Evolutionary conservation across 352 stramenopile genomes (phyloP).

Genomic region (Pythium sp.): DNA sequence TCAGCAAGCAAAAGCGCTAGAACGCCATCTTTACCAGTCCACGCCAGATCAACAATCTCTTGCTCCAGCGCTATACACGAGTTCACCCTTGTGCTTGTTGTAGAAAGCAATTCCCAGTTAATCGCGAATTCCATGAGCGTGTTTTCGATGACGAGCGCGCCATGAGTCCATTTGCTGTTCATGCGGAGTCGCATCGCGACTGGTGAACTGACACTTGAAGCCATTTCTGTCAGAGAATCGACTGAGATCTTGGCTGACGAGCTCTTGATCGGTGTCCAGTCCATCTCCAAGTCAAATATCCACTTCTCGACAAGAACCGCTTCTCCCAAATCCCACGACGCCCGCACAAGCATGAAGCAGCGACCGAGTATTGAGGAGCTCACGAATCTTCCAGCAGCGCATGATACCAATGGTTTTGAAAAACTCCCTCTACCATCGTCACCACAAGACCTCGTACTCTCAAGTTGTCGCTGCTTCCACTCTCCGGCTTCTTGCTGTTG

Average conservation of each 20-base stretch:
- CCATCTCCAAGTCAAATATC: conserved; percentile 15
- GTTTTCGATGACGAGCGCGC: conserved; percentile 4
- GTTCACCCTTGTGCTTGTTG: too few relatives aligned
- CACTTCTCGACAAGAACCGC: neutral
- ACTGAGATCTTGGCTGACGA: conserved; percentile 6
- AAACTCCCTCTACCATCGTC: neutral
- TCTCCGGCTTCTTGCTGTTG: neutral
- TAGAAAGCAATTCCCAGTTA: neutral
- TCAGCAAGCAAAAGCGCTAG: conserved; percentile 31
- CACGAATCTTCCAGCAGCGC: conserved; percentile 14
- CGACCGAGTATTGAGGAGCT: conserved; percentile 21
- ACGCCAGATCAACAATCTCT: conserved; percentile 2
- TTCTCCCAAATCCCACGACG: neutral
- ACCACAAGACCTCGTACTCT: neutral
- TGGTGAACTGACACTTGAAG: neutral
- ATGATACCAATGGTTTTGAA: neutral
- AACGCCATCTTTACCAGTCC: neutral
- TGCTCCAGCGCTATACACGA: neutral
- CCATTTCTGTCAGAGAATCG: neutral
- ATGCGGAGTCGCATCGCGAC: conserved; percentile 1
- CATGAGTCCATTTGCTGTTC: conserved; percentile 6
- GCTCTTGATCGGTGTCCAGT: conserved; percentile 11
- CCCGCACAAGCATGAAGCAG: conserved; percentile 22
- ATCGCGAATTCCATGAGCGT: conserved; percentile 1
- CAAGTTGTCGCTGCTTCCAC: neutral